Conservation (phyloP, 176 grass and related monocot genomes). For the Pharus latifolius region DNA sequence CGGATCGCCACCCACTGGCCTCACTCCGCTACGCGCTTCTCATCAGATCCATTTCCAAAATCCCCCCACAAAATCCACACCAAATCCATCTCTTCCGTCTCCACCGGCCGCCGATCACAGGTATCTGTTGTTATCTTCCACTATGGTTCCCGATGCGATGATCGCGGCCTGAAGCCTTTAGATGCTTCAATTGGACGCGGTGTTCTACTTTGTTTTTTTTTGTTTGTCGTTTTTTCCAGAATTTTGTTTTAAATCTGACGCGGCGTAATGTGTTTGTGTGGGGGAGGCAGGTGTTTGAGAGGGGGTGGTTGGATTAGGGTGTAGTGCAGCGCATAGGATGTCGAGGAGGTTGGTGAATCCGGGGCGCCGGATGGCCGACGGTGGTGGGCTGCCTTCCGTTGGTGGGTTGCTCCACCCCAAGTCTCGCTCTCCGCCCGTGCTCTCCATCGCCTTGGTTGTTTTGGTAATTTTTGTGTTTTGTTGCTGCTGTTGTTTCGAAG, state of each 20-base stretch:
- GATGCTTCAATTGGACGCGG: not conserved
- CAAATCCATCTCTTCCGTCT: too few species aligned
- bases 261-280: not conserved
- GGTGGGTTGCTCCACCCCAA: slow-evolving; percentile 52
- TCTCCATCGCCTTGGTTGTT: slow-evolving; percentile 56
- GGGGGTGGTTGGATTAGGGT: not conserved
- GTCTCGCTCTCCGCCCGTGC: slow-evolving; percentile 68
- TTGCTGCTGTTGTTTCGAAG: not conserved
- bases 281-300: slow-evolving; percentile 14
- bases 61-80: too few species aligned
- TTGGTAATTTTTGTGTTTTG: slow-evolving; percentile 30
- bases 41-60: slow-evolving; percentile 16
- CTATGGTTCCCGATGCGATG: too few species aligned
- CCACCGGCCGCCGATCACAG: not conserved
- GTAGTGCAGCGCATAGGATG: slow-evolving; percentile 19
- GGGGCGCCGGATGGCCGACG: slow-evolving; percentile 51
- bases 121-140: too few species aligned
- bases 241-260: not conserved
- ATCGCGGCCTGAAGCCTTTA: not conserved
- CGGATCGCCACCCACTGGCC: slow-evolving; percentile 44
- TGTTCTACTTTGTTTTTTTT: not conserved
- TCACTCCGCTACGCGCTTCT: not conserved
- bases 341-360: slow-evolving; percentile 77
- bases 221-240: not conserved
- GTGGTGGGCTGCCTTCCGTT: slow-evolving; percentile 40